Base-by-base conservation (phyloP, 352 stramenopile genomes). In the Phytophthora crassamura region DNA sequence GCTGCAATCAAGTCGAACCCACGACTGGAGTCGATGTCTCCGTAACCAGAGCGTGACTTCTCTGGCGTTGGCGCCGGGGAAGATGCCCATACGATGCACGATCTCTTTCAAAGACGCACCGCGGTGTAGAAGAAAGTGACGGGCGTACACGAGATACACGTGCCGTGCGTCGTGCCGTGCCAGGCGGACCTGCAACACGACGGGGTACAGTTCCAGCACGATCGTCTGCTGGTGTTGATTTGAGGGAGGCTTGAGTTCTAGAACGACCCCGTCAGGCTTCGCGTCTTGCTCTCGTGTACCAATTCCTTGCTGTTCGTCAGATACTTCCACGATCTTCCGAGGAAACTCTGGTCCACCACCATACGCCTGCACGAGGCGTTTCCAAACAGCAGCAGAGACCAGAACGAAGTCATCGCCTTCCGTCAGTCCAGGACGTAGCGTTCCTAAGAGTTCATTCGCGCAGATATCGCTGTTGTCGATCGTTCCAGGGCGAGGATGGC, bases 31-130 rank as follows among this genome's bases (percentile, higher is more conserved):
- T 20, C 77, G 75, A n/a, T 75, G 65, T 6, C 79, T 78, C 20
- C 84, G 81, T 41, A 89, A 51, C 84, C 84, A 93, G 9, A 93
- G 59, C 20, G 81, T 74, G 2, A 91, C 72, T 38, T 88, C 80
- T 38, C 72, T 69, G 0, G 77, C 64, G 36, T 90, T 93, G 9
- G 83, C 66, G 9, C 74, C 79, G 14, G 77, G 73, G 28, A 81
- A 69, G 2, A 91, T 62, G 0, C 84, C 82, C 25, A 93, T 60
- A 0, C 81, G 79, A 51, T 78, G 46, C 8, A 90, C 58, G 45
- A 93, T 67, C n/a, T 87, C 73, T 25, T 82, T 85, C 7, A 91
- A n/a, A 10, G 74, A 81, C 6, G 77, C 81, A 45, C 51, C 11
- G 2, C 39, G 58, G 9, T 72, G 53, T 3, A 93, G 35, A 20